These are phyloP conservation scores for Gymnopilus junonius DNA, from an alignment of 768 basidiomycete genomes.

Conservation along the genomic window DNA sequence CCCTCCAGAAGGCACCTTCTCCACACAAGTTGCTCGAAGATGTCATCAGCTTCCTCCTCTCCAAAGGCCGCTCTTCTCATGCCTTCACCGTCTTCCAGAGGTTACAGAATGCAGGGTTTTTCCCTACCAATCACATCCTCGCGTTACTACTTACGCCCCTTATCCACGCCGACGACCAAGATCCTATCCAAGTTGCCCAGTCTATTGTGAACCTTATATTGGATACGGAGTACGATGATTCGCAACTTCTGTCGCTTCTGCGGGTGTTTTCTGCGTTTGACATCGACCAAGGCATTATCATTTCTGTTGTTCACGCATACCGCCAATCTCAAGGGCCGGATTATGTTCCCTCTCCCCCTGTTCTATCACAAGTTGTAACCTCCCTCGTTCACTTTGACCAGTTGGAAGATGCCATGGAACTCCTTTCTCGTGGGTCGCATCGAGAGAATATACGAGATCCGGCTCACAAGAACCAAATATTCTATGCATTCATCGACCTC, in stretches of 20 bases:
- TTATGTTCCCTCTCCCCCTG: background rate
- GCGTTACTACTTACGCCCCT: slow-evolving; percentile 42
- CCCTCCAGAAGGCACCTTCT: background rate
- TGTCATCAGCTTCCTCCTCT: slow-evolving; percentile 44
- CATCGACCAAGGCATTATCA: slow-evolving; percentile 4
- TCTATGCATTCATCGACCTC: slow-evolving; percentile 41
- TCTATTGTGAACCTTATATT: slow-evolving; percentile 23
- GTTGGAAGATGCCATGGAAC: slow-evolving; percentile 11
- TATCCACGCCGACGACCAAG: slow-evolving; percentile 5
- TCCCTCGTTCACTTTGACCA: background rate
- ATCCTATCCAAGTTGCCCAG: background rate
- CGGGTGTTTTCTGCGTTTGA: slow-evolving; percentile 2
- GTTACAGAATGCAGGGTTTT: slow-evolving; percentile 45
- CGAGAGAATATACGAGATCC: background rate
- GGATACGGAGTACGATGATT: slow-evolving; percentile 32
- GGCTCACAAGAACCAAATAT: background rate
- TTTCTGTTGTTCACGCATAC: slow-evolving; percentile 8
- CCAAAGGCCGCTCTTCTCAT: slow-evolving; percentile 36
- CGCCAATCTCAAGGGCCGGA: slow-evolving; percentile 10
- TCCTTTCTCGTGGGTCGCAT: slow-evolving; percentile 3
- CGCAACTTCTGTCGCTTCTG: slow-evolving; percentile 14
- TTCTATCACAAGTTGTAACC: background rate
- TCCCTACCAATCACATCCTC: slow-evolving; percentile 39
- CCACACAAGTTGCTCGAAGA: slow-evolving; percentile 35
- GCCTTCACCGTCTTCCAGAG: slow-evolving; percentile 46